Conservation (phyloP, 306 rosid genomes). For the Trifolium subterraneum region DNA sequence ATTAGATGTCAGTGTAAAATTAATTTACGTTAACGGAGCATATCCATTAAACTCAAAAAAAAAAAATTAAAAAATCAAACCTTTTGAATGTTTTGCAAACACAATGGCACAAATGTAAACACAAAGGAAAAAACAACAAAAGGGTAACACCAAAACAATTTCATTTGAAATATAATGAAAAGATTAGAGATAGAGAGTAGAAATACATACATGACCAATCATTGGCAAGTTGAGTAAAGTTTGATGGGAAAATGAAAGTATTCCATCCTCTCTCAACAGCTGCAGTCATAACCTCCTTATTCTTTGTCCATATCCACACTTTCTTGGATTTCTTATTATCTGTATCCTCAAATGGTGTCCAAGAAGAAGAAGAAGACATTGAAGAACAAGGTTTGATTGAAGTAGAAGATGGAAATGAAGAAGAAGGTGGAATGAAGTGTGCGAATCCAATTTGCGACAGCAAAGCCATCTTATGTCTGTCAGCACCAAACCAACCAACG, state of each 20-base stretch:
- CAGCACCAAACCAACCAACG: not conserved
- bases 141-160: constrained; percentile 6
- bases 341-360: constrained; percentile 41
- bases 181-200: not conserved
- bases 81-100: not conserved
- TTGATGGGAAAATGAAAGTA: constrained; percentile 70
- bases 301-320: constrained; percentile 87
- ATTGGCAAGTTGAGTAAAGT: constrained; percentile 58
- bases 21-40: too few species aligned
- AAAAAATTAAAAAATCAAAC: not conserved
- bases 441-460: constrained; percentile 3
- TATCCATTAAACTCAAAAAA: too few species aligned
- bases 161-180: constrained; percentile 16
- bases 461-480: constrained; percentile 26
- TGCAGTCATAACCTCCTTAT: constrained; percentile 76
- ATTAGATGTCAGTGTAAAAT: too few species aligned
- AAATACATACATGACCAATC: constrained; percentile 78
- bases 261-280: constrained; percentile 95
- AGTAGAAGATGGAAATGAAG: not conserved
- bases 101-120: not conserved
- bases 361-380: constrained; percentile 45
- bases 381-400: constrained; percentile 32
- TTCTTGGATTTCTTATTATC: constrained; percentile 56
- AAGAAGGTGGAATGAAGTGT: constrained; percentile 18
- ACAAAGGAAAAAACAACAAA: not conserved